Evolutionary conservation across 345 rosid genomes (phyloP), one percentile per base, ranked within the genome.

Genomic region (Nasturtium officinale): DNA sequence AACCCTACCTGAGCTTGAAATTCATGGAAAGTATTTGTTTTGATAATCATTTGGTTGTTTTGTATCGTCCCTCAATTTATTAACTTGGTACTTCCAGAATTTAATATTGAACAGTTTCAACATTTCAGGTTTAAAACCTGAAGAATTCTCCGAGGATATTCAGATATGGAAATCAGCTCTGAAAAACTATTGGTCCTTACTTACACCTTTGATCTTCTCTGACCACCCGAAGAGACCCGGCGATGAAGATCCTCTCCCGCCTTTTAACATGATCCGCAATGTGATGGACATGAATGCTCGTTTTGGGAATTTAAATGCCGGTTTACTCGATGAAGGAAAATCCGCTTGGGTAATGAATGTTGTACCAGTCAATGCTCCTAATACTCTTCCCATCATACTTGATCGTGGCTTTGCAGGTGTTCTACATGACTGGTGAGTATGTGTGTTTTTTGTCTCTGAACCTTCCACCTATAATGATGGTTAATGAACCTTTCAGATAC

Each of bases 141-240:
- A 85, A 71, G 99, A 95, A 45, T 90, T 87, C 80, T 78, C 37
- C 11, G 97, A 91, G 47, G 94, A 95, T 48, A 50, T 79, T n/a
- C 91, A 89, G 67, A 26, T 80, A 68, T 89, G 92, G 88, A 83
- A 78, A 81, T 86, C 86, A 62, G 85, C 99, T 61, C 81, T 91
- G 45, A 89, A 79, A 83, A 90, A 88, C 69, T 87, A 86, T 79
- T 95, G 99, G 98, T 95, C 99, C 42, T 85, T 91, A 80, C 90
- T 95, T 52, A 90, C 98, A 20, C 99, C 99, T 7, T 69, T 95
- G 74, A 95, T 95, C 59, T 95, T 95, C 83, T 95, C 99, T 23
- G 99, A 95, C 84, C 99, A 95, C 77, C 99, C 99, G 9, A 95
- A 95, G 82, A 90, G 99, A 80, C 99, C 97, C 0, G 99, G 98